Percentiles rank a stretch among this genome's conserved stretches.
phyloP scores from a whole-genome alignment of 2,329 filamentous ascomycete genomes.

The Pseudomassariella vexata region DNA sequence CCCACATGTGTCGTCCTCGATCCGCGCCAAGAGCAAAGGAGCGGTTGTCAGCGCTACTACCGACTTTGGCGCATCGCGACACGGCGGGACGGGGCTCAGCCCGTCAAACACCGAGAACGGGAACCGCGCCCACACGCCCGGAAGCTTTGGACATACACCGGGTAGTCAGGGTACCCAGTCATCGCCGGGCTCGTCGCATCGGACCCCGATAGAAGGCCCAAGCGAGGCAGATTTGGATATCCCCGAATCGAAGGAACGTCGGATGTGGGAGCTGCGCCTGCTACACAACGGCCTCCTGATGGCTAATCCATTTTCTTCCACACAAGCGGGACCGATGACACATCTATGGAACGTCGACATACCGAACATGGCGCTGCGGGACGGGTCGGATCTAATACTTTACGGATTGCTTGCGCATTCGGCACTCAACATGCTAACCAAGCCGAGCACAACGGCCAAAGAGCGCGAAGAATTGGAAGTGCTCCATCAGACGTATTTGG shows the following conservation, averaged over 20 bases:
- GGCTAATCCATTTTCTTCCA: conserved; percentile 19
- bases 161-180: conserved; percentile 15
- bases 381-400: conserved; percentile 25
- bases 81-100: not conserved
- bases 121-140: conserved; percentile 3
- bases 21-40: conserved; percentile 9
- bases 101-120: not conserved
- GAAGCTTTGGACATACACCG: conserved; percentile 1
- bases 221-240: conserved; percentile 20
- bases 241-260: conserved; percentile 28
- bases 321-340: conserved; percentile 12
- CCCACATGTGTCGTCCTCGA: not conserved
- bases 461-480: conserved; percentile 22
- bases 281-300: conserved; percentile 29
- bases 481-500: conserved; percentile 30
- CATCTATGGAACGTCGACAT: conserved; percentile 27
- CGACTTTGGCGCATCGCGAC: not conserved
- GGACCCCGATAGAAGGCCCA: conserved; percentile 10
- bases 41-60: not conserved
- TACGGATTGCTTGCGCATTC: conserved; percentile 29
- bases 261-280: conserved; percentile 29
- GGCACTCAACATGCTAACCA: conserved; percentile 29
- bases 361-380: conserved; percentile 24
- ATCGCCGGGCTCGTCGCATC: too few species aligned
- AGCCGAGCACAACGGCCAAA: conserved; percentile 13